Conservation (phyloP, 768 basidiomycete species). For the Lyophyllum shimeji region DNA sequence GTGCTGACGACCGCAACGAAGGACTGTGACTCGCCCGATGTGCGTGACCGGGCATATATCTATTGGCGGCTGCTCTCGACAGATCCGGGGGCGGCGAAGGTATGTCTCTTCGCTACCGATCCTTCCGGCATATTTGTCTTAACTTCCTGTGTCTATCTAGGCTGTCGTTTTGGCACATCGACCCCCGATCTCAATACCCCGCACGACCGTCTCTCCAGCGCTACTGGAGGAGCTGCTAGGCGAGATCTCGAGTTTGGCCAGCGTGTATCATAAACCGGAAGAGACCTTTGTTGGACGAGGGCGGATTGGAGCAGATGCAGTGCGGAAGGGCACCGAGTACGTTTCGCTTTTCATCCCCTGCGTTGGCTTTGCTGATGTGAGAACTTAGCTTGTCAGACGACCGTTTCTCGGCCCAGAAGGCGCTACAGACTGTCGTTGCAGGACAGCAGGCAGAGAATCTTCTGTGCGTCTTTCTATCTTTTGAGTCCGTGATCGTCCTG, state of each 20-base stretch:
- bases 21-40: constrained; percentile 95
- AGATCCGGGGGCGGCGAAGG: constrained; percentile 95
- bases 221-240: constrained; percentile 89
- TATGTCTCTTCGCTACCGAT: constrained; percentile 35
- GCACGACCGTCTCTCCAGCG: constrained; percentile 85
- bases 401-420: constrained; percentile 71
- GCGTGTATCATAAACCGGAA: constrained; percentile 96
- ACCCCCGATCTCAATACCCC: constrained; percentile 91
- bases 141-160: constrained; percentile 24
- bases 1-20: constrained; percentile 94
- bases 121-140: no score
- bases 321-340: constrained; percentile 63
- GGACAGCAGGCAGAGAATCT: constrained; percentile 95
- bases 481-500: not conserved
- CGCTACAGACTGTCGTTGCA: constrained; percentile 86
- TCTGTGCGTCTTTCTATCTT: constrained; percentile 42
- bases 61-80: constrained; percentile 96
- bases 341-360: constrained; percentile 25
- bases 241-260: constrained; percentile 87
- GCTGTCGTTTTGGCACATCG: constrained; percentile 87
- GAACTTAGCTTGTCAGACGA: constrained; percentile 61
- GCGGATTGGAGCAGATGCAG: constrained; percentile 78
- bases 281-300: constrained; percentile 96
- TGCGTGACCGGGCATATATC: constrained; percentile 95
- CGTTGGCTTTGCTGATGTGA: not conserved